Evolutionary conservation across 164 flowering plant species (phyloP).

Genomic region (Buxus sempervirens): DNA sequence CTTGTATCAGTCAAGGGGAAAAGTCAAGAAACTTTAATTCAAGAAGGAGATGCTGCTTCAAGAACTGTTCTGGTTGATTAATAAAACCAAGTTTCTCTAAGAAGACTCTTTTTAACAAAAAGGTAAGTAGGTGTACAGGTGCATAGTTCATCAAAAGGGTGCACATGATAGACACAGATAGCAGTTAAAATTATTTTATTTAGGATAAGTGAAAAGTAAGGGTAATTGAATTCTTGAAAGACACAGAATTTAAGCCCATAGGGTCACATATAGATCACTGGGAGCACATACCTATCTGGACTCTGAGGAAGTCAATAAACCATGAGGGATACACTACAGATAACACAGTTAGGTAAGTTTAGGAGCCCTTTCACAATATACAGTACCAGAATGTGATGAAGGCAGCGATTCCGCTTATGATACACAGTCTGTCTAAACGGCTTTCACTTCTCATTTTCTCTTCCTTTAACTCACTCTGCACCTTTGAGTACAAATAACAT

Average conservation of each 20-base stretch:
- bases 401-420: conserved; percentile 72
- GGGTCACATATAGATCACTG: neutral
- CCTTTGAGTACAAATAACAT: conserved; percentile 68
- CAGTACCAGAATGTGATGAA: conserved; percentile 65
- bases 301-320: too few species aligned
- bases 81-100: too few species aligned
- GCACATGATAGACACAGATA: too few species aligned
- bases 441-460: conserved; percentile 89
- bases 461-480: conserved; percentile 72
- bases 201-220: too few species aligned
- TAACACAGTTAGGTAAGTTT: conserved; percentile 5
- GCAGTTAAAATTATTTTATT: too few species aligned
- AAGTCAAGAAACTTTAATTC: too few species aligned
- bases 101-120: too few species aligned
- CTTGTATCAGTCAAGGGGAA: too few species aligned
- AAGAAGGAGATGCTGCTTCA: too few species aligned
- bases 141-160: too few species aligned
- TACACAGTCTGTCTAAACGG: conserved; percentile 68
- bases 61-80: too few species aligned
- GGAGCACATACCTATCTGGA: neutral
- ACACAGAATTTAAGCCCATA: neutral
- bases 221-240: neutral
- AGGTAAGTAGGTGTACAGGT: too few species aligned
- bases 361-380: conserved; percentile 32
- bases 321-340: conserved; percentile 7